Evolutionary conservation across 2,329 filamentous ascomycete species (phyloP), one percentile per base, ranked within the genome.

Genomic region (Neocatenulostroma microsporum): DNA sequence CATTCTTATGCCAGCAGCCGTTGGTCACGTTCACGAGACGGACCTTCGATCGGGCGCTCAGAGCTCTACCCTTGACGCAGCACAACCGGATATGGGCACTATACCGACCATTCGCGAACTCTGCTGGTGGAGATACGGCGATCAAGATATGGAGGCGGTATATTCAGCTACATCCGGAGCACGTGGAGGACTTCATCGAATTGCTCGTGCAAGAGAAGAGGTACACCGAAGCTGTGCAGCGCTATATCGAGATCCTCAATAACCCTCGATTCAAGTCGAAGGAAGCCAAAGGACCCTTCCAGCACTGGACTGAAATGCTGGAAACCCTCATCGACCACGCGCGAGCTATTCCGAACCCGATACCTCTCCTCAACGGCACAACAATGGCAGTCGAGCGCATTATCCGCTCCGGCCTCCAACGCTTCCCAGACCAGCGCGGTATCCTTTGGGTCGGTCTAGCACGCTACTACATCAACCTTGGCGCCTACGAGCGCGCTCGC

Each of bases 231-330:
- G 91, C 91, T 4, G 84, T 93, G 37, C 82, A 82, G 59, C 81
- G 82, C 49, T 98, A 94, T 62, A 94, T 96, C 58, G 78, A 86
- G 31, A 80, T 96, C 35, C 73, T 98, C 53, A 88, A 96, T 67
- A 88, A 95, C 52, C 76, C 84, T 3, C 80, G 80, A 21, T 96
- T 98, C 63, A 77, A 79, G 57, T 96, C 89, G 65, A 94, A 93
- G 63, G 80, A 91, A 48, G 84, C 84, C 41, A 95, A 94, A 63
- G 89, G 91, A 1, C 85, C 89, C 45, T 98, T 94, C 58, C 87
- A 98, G 61, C 73, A 98, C 32, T 98, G 91, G 91, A 91, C 79
- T 46, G 91, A 98, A 60, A 93, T 98, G 85, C 80, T 96, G 23
- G 91, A 98, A 54, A 62, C 96, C 46, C 70, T 98, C 30, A 93